phyloP scores from a whole-genome alignment of 1,284 basidiomycete genomes.

The Boletus nobilissimus region DNA sequence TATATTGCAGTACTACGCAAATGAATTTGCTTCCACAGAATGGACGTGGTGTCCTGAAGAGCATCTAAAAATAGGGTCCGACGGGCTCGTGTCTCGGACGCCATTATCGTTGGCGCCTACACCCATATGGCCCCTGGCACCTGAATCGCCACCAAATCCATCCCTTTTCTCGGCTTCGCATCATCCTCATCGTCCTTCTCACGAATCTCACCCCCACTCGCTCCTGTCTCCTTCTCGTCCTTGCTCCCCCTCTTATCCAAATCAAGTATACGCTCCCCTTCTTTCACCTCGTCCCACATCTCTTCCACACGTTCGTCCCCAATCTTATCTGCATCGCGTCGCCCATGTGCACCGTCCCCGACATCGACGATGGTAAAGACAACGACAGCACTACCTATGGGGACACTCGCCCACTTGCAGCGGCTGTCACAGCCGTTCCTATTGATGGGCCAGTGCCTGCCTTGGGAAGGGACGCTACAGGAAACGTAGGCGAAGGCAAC shows the following conservation, averaged over 20 bases:
- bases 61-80: no score
- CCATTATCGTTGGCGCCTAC: not conserved
- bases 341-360: not conserved
- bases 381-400: constrained; percentile 30
- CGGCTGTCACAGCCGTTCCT: constrained; percentile 24
- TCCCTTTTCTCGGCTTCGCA: no score
- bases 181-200: not conserved
- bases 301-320: not conserved
- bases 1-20: no score
- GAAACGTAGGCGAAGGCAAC: constrained; percentile 27
- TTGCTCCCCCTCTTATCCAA: not conserved
- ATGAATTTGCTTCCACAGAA: no score
- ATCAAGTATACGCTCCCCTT: constrained; percentile 8
- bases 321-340: not conserved
- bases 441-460: not conserved
- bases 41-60: no score
- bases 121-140: not conserved
- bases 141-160: constrained; percentile 62
- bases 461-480: constrained; percentile 7
- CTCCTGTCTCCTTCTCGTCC: not conserved
- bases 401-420: constrained; percentile 34
- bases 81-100: no score
- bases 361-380: constrained; percentile 22
- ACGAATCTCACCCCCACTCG: not conserved
- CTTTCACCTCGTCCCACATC: constrained; percentile 25